Base-by-base conservation (phyloP, 768 basidiomycete species). In the Russula lepida region DNA sequence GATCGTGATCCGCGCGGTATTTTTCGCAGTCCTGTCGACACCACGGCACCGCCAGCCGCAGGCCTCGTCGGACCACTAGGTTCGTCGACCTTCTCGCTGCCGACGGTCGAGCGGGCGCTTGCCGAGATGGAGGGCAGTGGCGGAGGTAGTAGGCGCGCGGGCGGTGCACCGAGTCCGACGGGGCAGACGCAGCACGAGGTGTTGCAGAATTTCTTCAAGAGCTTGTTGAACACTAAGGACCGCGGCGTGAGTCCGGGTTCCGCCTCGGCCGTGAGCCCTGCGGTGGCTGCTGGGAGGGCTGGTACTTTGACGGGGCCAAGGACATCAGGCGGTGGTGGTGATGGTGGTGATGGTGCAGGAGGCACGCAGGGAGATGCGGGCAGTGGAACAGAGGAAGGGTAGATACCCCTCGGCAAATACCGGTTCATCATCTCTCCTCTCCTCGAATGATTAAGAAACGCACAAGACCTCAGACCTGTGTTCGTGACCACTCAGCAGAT, bases 51-150 rank as follows among this genome's bases (percentile, higher is more conserved):
- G 0, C 75, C 79, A 2, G 69, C 81, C 1, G 81, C 86, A 1
- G 92, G 95, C 28, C 84, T 97, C 50, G 95, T 99, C 12, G 95
- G 95, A 1, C 95, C 95, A 0, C 82, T 99, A 74, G 89, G 89
- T 56, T 89, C 86, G 70, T 88, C 86, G 66, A 89, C 86, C 60
- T 87, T 95, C 74, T 88, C 74, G 69, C 75, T 98, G 53, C 94
- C 95, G 1, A 86, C 79, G 58, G 95, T 98, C 39, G 93, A 94
- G 72, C 84, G 84, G 54, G 93, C 90, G 1, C 79, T 97, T 59
- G 81, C 80, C 23, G 92, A 94, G 59, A 93, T 97, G 92, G 92
- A 95, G 68, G 79, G 80, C 53, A 81, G 81, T 5, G 69, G 78
- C 49, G 49, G 17, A 59, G 64, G 33, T 66, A 19, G 53, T 21